phyloP scores from a whole-genome alignment of 805 yeast genomes.

The Spathaspora boniae region DNA sequence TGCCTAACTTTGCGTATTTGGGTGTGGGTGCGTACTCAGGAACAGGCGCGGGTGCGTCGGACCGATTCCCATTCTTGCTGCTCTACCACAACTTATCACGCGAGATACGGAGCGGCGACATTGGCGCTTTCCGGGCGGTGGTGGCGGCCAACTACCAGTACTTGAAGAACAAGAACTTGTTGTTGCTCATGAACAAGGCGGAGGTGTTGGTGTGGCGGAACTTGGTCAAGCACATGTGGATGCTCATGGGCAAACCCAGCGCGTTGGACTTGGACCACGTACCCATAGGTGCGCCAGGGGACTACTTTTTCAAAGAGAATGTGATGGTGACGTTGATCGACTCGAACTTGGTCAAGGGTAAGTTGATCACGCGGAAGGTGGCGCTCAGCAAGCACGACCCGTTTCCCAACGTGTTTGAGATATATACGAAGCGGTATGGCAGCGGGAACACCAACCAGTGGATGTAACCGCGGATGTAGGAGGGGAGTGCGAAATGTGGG shows the following conservation, averaged over 20 bases:
- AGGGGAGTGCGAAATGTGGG: no score
- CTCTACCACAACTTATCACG: slow-evolving; percentile 36
- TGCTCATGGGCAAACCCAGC: slow-evolving; percentile 18
- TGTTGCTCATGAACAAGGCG: slow-evolving; percentile 44
- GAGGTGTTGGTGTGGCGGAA: slow-evolving; percentile 47
- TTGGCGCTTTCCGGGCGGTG: slow-evolving; percentile 28
- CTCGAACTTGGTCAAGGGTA: slow-evolving; percentile 52
- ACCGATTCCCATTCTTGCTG: slow-evolving; percentile 8
- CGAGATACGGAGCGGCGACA: slow-evolving; percentile 42
- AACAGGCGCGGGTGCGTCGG: slow-evolving; percentile 11
- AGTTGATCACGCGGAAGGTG: slow-evolving; percentile 40
- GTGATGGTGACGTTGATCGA: slow-evolving; percentile 50
- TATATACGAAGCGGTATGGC: no score
- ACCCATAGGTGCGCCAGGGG: slow-evolving; percentile 12
- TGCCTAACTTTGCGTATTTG: slow-evolving; percentile 36
- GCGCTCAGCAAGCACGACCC: slow-evolving; percentile 42
- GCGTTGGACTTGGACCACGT: slow-evolving; percentile 28
- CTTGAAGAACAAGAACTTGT: slow-evolving; percentile 33
- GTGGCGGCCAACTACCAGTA: slow-evolving; percentile 28
- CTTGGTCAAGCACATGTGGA: slow-evolving; percentile 33
- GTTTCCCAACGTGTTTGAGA: slow-evolving; percentile 33
- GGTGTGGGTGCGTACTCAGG: no score
- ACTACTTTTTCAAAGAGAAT: slow-evolving; percentile 47
- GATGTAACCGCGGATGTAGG: no score
- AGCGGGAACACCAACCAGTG: no score